A percentile compares a stretch with the other conserved stretches of the same genome.
Conservation (phyloP, 2,329 filamentous ascomycete genomes). For the Talaromyces sp. region DNA sequence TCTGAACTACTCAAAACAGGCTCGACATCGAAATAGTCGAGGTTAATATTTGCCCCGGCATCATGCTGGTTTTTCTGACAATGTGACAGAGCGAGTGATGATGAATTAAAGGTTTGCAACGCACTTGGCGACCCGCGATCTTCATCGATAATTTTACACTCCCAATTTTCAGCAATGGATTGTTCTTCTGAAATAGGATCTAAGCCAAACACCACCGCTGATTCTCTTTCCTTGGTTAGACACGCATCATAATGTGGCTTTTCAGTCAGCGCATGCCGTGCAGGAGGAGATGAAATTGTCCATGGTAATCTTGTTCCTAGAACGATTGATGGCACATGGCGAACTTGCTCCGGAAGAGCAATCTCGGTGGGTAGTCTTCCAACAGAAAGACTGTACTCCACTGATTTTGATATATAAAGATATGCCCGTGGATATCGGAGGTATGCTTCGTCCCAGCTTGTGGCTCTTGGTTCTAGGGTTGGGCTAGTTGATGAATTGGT, state of each 20-base stretch:
- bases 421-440: slow-evolving; percentile 20
- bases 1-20: not conserved
- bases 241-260: not conserved
- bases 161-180: not conserved
- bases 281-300: slow-evolving; percentile 7
- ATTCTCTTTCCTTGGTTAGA: not conserved
- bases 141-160: not conserved
- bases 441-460: slow-evolving; percentile 21
- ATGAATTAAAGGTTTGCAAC: not conserved
- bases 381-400: slow-evolving; percentile 20
- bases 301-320: slow-evolving; percentile 16
- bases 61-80: not conserved
- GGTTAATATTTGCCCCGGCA: not conserved
- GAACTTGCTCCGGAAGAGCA: slow-evolving; percentile 18
- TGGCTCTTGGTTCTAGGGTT: slow-evolving; percentile 8
- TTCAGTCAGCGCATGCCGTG: not conserved
- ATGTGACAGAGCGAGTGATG: not conserved
- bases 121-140: not conserved
- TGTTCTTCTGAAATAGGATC: not conserved
- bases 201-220: not conserved
- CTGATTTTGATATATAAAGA: slow-evolving; percentile 21
- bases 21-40: not conserved
- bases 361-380: slow-evolving; percentile 17
- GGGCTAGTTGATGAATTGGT: not conserved
- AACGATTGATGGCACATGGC: slow-evolving; percentile 15